Evolutionary conservation across 202 grass and related monocot species (phyloP), one percentile per base, ranked within the genome.

Genomic region (Bolboschoenoplectus hybrid): DNA sequence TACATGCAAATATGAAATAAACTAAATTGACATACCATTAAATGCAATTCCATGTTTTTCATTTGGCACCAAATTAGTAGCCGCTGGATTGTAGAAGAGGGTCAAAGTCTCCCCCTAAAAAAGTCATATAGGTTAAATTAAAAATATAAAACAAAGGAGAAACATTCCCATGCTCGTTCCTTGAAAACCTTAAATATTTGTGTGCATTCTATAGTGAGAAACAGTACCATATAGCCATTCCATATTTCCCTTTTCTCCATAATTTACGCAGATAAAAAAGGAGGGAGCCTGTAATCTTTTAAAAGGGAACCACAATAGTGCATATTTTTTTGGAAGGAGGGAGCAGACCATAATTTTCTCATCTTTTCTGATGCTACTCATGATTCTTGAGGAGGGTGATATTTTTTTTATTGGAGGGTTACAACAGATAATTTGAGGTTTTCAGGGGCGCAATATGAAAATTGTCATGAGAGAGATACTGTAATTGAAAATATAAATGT

Each of bases 81-180:
- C 86, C 44, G 68, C 88, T 44, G 95, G 91, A 90, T 98, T 98
- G 83, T 95, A 95, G 93, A 98, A 98, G 6, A 98, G 90, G 13
- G 86, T 94, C 86, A 98, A 86, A 1, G 32, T 94, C 70, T 95
- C 91, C 56, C 95, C 91, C 95, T 95, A 82, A 57, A 45, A 80
- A 6, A 74, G 19, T 77, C 9, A 67, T 41, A 66, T 44, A 66
- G 74, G 61, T 67, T 47, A 70, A 60, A 34, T 7, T 26, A 35
- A 20, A 68, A 36, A 84, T 67, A 43, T 8, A 67, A 51, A 52
- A 84, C 32, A 68, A 12, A 51, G 11, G 5, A 70, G 9, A 67
- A 67, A 83, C 38, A 63, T 45, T 46, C 9, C 2, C 57, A 53
- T 26, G 26, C 26, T 26, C 26, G 26, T 26, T 26, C 26, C 26